Percentiles rank a stretch among this genome's conserved stretches.
phyloP scores from a whole-genome alignment of 352 stramenopile genomes.

The Pythium aphanidermatum region DNA sequence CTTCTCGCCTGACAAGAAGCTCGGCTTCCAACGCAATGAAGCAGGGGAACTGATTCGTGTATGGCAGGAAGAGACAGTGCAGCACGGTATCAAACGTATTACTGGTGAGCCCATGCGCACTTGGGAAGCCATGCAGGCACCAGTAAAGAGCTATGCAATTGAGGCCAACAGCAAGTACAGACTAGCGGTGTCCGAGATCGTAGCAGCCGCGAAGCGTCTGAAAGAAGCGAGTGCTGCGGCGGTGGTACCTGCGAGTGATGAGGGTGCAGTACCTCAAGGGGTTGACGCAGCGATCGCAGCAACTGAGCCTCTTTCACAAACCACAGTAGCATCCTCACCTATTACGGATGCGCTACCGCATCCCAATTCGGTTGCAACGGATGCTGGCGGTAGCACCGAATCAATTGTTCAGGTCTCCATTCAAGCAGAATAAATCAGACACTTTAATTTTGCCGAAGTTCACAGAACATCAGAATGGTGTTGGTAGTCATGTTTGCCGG shows the following conservation, averaged over 20 bases:
- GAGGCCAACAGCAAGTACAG: slow-evolving; percentile 63
- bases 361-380: no score
- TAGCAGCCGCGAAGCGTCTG: slow-evolving; percentile 27
- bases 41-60: slow-evolving; percentile 50
- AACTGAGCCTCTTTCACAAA: background rate
- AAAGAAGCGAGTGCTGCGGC: background rate
- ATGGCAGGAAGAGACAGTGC: slow-evolving; percentile 50
- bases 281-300: background rate
- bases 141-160: slow-evolving; percentile 69
- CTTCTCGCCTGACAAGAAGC: slow-evolving; percentile 39
- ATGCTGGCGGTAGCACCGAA: background rate
- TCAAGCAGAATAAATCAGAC: slow-evolving; percentile 4
- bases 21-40: slow-evolving; percentile 54
- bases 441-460: background rate
- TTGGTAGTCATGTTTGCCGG: no score
- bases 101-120: slow-evolving; percentile 53
- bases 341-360: no score
- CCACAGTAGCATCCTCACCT: no score
- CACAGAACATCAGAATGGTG: no score
- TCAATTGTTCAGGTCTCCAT: slow-evolving; percentile 1
- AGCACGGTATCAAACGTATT: slow-evolving; percentile 32
- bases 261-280: background rate
- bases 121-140: slow-evolving; percentile 63
- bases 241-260: background rate
- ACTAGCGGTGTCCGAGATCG: slow-evolving; percentile 40